These are phyloP conservation scores for Lentinus polychrous DNA, from an alignment of 1,284 basidiomycete species.

Conservation along the genomic window DNA sequence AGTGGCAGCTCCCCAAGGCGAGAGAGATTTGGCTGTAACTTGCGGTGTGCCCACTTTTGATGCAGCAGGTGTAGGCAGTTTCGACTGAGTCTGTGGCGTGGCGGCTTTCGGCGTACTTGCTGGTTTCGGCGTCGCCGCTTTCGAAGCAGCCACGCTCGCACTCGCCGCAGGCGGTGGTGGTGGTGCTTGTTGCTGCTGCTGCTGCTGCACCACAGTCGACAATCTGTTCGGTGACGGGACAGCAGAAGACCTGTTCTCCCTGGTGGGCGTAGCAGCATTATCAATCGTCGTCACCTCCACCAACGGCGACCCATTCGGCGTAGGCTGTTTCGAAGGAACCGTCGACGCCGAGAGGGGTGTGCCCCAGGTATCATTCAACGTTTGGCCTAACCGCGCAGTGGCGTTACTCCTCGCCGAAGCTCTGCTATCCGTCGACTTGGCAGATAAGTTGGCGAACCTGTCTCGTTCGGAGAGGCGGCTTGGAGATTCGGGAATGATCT, in stretches of 20 bases:
- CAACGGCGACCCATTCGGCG: constrained; percentile 17
- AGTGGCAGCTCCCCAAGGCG: background rate
- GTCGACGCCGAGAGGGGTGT: constrained; percentile 11
- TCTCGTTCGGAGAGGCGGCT: constrained; percentile 18
- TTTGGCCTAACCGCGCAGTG: constrained; percentile 23
- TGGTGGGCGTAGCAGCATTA: background rate
- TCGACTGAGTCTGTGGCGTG: constrained; percentile 6
- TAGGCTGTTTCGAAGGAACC: constrained; percentile 17
- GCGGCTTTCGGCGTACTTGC: background rate
- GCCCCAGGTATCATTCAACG: constrained; percentile 28
- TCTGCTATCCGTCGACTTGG: constrained; percentile 22
- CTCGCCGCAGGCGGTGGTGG: background rate
- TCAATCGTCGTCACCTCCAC: constrained; percentile 16
- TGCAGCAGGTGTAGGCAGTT: constrained; percentile 14
- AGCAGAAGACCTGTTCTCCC: constrained; percentile 5
- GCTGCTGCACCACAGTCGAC: background rate
- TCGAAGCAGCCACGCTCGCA: background rate
- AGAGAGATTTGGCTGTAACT: background rate
- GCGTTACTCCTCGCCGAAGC: constrained; percentile 23
- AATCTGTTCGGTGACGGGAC: background rate
- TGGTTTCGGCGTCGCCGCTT: constrained; percentile 6
- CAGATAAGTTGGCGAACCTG: constrained; percentile 23
- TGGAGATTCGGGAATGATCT: constrained; percentile 14
- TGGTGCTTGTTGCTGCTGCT: background rate
- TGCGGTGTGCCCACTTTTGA: constrained; percentile 11